Evolutionary conservation across 179 eudicot species (phyloP).

Genomic region (Spergularia azorica): DNA sequence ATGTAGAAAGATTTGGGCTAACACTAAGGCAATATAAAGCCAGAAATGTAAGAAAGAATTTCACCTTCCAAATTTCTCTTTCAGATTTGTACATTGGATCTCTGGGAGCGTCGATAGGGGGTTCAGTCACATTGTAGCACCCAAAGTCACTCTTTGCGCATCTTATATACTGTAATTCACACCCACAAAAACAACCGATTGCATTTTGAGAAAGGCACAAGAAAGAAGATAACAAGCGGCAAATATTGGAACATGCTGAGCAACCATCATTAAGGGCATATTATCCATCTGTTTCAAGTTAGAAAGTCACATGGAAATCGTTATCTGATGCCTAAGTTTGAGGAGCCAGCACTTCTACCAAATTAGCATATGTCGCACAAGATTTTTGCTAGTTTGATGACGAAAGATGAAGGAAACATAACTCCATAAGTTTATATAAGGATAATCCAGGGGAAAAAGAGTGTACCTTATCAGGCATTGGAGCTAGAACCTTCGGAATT

Average conservation of each 20-base stretch:
- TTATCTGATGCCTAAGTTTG: background rate
- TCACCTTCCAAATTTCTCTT: conserved; percentile 77
- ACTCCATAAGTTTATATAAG: background rate
- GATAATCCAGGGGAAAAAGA: background rate
- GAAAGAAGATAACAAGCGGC: conserved; percentile 7
- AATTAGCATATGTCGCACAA: background rate
- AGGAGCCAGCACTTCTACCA: background rate
- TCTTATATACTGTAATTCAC: conserved; percentile 71
- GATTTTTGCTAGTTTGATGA: conserved; percentile 1
- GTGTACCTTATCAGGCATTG: conserved; percentile 91
- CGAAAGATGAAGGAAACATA: conserved; percentile 10
- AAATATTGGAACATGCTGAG: background rate
- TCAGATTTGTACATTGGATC: conserved; percentile 95
- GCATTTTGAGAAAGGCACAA: background rate
- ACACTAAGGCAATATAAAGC: conserved; percentile 6
- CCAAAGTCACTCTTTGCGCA: conserved; percentile 96
- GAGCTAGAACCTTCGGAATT: conserved; percentile 90
- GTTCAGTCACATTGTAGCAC: conserved; percentile 86
- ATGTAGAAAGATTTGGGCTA: too few relatives aligned
- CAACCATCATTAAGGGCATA: background rate
- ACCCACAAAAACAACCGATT: too few relatives aligned
- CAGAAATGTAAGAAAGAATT: background rate
- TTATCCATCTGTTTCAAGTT: background rate
- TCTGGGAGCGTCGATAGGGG: conserved; percentile 95
- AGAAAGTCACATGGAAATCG: background rate